These are phyloP conservation scores for Rhodosporidiobolus sp. DNA, from an alignment of 768 basidiomycete species.

Conservation along the genomic window DNA sequence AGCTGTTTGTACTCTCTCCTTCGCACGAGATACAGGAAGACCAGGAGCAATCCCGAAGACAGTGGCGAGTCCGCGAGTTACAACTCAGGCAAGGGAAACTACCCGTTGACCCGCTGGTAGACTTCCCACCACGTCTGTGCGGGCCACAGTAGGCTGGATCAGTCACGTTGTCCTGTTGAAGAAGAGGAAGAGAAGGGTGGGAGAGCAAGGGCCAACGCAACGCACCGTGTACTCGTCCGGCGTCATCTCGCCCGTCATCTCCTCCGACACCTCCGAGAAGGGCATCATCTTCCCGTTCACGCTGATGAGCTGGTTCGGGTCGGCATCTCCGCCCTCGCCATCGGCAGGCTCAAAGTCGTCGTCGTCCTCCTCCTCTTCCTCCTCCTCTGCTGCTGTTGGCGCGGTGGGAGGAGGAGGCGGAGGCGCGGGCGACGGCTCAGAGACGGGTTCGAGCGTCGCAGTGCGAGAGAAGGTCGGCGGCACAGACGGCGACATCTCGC, in stretches of 20 bases:
- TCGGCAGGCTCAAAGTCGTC: constrained; percentile 43
- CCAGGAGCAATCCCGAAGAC: too few relatives aligned
- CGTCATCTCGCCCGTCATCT: constrained; percentile 49
- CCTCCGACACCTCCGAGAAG: constrained; percentile 80
- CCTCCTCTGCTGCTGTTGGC: not conserved
- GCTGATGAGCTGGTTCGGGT: constrained; percentile 43
- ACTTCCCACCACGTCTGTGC: constrained; percentile 32
- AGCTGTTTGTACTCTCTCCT: not conserved
- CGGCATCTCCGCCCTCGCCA: constrained; percentile 35
- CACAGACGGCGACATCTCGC: not conserved
- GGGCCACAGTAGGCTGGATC: not conserved
- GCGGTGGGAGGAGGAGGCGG: not conserved
- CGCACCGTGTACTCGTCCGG: constrained; percentile 35
- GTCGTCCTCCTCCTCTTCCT: constrained; percentile 30
- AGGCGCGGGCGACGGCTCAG: too few relatives aligned
- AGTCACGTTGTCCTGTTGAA: not conserved
- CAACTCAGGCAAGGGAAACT: not conserved
- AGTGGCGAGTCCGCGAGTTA: too few relatives aligned
- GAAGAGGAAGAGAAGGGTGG: too few relatives aligned
- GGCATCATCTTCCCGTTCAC: constrained; percentile 72
- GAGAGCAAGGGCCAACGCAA: not conserved
- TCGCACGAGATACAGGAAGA: too few relatives aligned
- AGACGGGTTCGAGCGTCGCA: not conserved
- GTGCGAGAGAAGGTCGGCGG: not conserved
- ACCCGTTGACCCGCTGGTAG: constrained; percentile 22